Evolutionary conservation across 169 alveolate genomes (phyloP).

Genomic region (Plasmodium fragile): DNA sequence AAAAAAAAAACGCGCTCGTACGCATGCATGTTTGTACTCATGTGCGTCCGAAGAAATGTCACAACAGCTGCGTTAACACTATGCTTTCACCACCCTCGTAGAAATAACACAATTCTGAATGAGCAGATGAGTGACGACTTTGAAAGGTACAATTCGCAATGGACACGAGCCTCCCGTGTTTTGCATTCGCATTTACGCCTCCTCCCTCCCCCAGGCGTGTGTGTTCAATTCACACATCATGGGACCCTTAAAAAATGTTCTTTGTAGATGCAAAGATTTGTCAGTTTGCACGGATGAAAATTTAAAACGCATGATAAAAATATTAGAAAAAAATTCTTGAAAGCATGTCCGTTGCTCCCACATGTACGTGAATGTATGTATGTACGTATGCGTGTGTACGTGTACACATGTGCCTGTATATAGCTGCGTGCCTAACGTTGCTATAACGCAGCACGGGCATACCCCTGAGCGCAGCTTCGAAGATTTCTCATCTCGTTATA

Average conservation of each 20-base stretch:
- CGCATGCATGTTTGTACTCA: not conserved
- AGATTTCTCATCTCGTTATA: not conserved
- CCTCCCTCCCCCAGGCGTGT: not conserved
- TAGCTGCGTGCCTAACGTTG: not conserved
- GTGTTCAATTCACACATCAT: not conserved
- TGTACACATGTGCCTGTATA: not conserved
- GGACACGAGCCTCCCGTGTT: not conserved
- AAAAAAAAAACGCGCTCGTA: not conserved
- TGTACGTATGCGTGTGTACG: not conserved
- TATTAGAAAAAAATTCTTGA: slow-evolving; percentile 57
- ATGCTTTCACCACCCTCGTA: not conserved
- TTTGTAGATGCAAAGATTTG: slow-evolving; percentile 67
- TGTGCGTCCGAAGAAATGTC: not conserved
- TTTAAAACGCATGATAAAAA: slow-evolving; percentile 55
- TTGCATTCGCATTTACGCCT: not conserved
- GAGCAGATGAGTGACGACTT: slow-evolving; percentile 46
- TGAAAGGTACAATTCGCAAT: slow-evolving; percentile 26
- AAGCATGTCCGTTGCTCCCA: not conserved
- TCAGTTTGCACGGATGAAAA: slow-evolving; percentile 71
- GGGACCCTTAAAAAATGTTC: slow-evolving; percentile 3
- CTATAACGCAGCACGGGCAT: not conserved
- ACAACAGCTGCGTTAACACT: not conserved
- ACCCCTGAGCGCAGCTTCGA: not conserved
- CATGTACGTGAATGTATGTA: slow-evolving; percentile 25
- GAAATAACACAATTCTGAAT: slow-evolving; percentile 24